A percentile compares a stretch with the other conserved stretches of the same genome.
Conservation (phyloP, 2,329 filamentous ascomycete genomes). For the Dactylellina sp. region DNA sequence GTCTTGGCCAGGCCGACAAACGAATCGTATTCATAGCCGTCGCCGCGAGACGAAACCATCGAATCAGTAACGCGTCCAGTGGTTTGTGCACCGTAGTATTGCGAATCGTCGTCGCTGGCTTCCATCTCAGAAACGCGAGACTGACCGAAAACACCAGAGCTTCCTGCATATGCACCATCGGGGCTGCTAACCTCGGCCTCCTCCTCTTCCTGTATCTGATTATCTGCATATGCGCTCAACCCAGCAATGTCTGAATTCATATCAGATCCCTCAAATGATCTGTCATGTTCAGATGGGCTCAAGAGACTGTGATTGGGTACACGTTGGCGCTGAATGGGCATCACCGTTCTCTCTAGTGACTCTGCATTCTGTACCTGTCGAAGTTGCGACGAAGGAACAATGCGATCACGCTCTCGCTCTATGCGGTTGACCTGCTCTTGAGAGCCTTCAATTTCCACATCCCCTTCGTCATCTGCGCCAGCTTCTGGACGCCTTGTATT, state of each 20-base stretch:
- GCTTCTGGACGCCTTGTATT: slow-evolving; percentile 29
- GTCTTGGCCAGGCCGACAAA: slow-evolving; percentile 46
- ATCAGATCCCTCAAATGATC: slow-evolving; percentile 45
- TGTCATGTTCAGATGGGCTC: slow-evolving; percentile 42
- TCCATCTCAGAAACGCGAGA: slow-evolving; percentile 55
- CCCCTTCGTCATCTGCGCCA: slow-evolving; percentile 50
- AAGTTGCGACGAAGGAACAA: slow-evolving; percentile 50
- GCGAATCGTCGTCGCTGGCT: slow-evolving; percentile 38
- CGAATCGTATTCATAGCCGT: slow-evolving; percentile 38
- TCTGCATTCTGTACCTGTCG: slow-evolving; percentile 47
- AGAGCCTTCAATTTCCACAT: slow-evolving; percentile 56
- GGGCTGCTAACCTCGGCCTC: slow-evolving; percentile 57
- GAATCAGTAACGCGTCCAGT: slow-evolving; percentile 37
- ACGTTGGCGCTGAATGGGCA: slow-evolving; percentile 36
- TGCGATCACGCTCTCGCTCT: slow-evolving; percentile 41
- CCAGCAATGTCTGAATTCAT: slow-evolving; percentile 52
- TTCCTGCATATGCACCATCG: slow-evolving; percentile 55
- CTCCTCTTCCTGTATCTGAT: slow-evolving; percentile 45
- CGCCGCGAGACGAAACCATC: slow-evolving; percentile 45
- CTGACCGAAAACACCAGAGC: slow-evolving; percentile 51
- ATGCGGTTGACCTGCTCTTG: slow-evolving; percentile 50
- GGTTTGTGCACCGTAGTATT: slow-evolving; percentile 36
- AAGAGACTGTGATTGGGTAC: slow-evolving; percentile 43
- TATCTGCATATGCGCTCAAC: slow-evolving; percentile 34
- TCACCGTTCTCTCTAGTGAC: slow-evolving; percentile 42